These are phyloP conservation scores for Xylaria nigripes DNA, from an alignment of 495 filamentous ascomycete species.

Conservation along the genomic window DNA sequence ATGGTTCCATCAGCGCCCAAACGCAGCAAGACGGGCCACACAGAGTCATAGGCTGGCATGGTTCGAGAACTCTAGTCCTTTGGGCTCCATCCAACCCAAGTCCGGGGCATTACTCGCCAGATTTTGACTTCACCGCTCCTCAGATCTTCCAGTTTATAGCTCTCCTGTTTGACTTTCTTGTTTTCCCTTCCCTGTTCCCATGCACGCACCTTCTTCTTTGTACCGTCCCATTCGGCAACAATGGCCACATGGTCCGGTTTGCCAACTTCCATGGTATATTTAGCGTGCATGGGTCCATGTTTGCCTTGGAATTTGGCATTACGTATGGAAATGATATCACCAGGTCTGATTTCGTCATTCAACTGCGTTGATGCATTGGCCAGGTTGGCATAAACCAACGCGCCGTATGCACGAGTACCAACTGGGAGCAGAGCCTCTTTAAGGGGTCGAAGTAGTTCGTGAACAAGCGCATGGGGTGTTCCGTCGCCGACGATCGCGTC, in stretches of 20 bases:
- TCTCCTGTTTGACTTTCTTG: conserved; percentile 89
- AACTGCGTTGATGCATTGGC: conserved; percentile 86
- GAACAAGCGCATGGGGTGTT: conserved; percentile 62
- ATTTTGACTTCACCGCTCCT: conserved; percentile 93
- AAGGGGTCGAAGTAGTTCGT: conserved; percentile 68
- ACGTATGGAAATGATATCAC: conserved; percentile 87
- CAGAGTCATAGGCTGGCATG: background rate
- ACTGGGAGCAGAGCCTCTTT: conserved; percentile 69
- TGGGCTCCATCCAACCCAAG: conserved; percentile 81
- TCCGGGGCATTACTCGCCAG: conserved; percentile 88
- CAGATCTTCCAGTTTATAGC: conserved; percentile 86
- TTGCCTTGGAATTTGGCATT: conserved; percentile 96
- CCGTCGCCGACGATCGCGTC: conserved; percentile 79
- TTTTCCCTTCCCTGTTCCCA: conserved; percentile 95
- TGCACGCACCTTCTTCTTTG: conserved; percentile 91
- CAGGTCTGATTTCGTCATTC: conserved; percentile 88
- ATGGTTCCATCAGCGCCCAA: conserved; percentile 6
- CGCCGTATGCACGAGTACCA: conserved; percentile 80
- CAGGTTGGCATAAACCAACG: conserved; percentile 85
- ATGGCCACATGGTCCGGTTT: conserved; percentile 89
- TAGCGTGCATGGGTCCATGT: conserved; percentile 87
- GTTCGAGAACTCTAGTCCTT: conserved; percentile 20
- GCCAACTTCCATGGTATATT: conserved; percentile 83
- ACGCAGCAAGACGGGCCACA: conserved; percentile 9
- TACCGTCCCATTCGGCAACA: conserved; percentile 98